Percentiles rank a stretch among this genome's conserved stretches.
phyloP scores from a whole-genome alignment of 768 basidiomycete genomes.

The Scleroderma bovista region DNA sequence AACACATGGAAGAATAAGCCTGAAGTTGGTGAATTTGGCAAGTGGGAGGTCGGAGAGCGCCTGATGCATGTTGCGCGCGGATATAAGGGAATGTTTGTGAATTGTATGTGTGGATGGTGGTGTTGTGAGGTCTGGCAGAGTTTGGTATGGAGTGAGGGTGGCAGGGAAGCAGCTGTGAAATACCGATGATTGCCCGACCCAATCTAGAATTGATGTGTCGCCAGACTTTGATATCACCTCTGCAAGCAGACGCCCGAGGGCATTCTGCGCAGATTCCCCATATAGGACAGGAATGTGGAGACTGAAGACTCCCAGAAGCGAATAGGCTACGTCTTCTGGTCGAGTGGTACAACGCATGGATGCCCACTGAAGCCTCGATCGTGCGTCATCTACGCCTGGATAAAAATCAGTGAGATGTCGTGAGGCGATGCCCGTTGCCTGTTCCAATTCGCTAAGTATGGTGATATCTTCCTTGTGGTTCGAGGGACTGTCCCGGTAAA shows the following conservation, averaged over 20 bases:
- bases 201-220: too few species aligned
- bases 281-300: conserved; percentile 1
- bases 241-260: too few species aligned
- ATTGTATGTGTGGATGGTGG: neutral
- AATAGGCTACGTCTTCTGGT: conserved; percentile 2
- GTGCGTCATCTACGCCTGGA: neutral
- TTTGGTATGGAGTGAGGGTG: neutral
- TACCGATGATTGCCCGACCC: neutral
- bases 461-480: neutral
- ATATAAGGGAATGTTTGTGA: neutral
- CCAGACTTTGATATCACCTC: too few species aligned
- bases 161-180: conserved; percentile 1
- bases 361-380: neutral
- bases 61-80: conserved; percentile 6
- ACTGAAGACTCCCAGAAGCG: conserved; percentile 3
- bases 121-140: neutral
- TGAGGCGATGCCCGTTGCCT: neutral
- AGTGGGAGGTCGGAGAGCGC: neutral
- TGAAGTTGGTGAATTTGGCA: neutral
- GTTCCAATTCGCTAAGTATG: neutral
- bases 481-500: neutral
- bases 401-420: neutral
- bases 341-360: neutral
- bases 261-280: neutral
- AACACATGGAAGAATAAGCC: neutral